These are phyloP conservation scores for Cryptococcus sp. DNA, from an alignment of 1,284 basidiomycete genomes.

Conservation along the genomic window DNA sequence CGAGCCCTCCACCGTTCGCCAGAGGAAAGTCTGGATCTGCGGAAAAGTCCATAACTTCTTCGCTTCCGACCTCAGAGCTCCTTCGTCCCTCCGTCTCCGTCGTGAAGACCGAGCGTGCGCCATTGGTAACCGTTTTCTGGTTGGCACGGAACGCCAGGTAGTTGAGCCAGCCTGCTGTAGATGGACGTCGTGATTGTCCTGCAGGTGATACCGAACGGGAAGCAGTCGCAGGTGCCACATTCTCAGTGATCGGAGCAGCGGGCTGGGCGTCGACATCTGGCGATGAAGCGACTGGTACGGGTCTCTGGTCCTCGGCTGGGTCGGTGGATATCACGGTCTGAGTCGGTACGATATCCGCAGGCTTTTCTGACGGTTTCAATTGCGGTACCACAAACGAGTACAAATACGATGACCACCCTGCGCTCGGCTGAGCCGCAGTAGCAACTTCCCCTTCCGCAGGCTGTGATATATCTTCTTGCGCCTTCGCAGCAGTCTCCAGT, in stretches of 20 bases:
- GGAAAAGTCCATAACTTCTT: conserved; percentile 50
- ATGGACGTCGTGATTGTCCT: conserved; percentile 12
- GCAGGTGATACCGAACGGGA: background rate
- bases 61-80: conserved; percentile 22
- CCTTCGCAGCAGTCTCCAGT: background rate
- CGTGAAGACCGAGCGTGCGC: conserved; percentile 17
- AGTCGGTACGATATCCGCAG: too few species aligned
- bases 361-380: background rate
- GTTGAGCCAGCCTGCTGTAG: conserved; percentile 44
- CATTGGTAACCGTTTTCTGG: conserved; percentile 38
- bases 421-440: too few species aligned
- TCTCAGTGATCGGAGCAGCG: background rate
- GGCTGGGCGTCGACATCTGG: background rate
- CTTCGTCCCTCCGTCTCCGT: conserved; percentile 15
- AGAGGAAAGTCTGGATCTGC: conserved; percentile 46
- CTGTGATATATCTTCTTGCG: background rate
- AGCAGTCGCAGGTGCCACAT: background rate
- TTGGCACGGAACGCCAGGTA: conserved; percentile 45
- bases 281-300: conserved; percentile 9
- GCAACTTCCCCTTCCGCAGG: background rate
- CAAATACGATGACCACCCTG: conserved; percentile 32
- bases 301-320: conserved; percentile 22
- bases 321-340: conserved; percentile 10
- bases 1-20: background rate
- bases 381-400: conserved; percentile 30